These are phyloP conservation scores for Ceratocystis colombiana DNA, from an alignment of 2,329 filamentous ascomycete species.

Conservation along the genomic window DNA sequence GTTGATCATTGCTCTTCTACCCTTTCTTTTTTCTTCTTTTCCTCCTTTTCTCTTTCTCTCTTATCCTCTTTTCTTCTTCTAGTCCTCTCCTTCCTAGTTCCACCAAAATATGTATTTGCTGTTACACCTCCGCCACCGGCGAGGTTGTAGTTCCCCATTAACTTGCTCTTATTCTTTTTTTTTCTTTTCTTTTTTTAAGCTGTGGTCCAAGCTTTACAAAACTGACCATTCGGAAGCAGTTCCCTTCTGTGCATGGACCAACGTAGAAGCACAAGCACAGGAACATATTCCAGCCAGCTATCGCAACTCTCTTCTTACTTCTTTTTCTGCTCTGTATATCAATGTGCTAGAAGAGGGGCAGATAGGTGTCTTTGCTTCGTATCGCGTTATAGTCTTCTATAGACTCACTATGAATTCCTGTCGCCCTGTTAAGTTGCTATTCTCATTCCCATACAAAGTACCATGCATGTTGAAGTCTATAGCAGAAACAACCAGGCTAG, in stretches of 20 bases:
- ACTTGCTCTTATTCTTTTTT: slow-evolving; percentile 4
- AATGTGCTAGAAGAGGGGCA: not conserved
- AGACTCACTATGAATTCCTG: no score
- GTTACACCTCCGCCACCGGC: not conserved
- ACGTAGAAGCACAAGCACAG: not conserved
- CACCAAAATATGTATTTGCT: not conserved
- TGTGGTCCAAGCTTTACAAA: slow-evolving; percentile 1
- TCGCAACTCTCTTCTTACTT: not conserved
- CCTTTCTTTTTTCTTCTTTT: not conserved
- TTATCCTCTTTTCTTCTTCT: not conserved
- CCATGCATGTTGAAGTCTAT: not conserved
- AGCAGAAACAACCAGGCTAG: not conserved
- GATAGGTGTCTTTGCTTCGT: not conserved
- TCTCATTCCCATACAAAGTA: not conserved
- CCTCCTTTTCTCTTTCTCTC: not conserved
- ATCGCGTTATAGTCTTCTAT: no score
- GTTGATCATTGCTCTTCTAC: slow-evolving; percentile 6
- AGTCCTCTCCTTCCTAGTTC: not conserved
- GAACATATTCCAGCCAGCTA: not conserved
- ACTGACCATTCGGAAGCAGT: not conserved
- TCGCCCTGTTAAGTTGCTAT: not conserved
- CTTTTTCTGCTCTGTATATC: not conserved
- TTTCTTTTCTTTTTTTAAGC: not conserved
- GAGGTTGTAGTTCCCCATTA: not conserved
- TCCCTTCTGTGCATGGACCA: not conserved